Evolutionary conservation across 2,329 filamentous ascomycete genomes (phyloP).

Genomic region (Pseudopyricularia cyperi): DNA sequence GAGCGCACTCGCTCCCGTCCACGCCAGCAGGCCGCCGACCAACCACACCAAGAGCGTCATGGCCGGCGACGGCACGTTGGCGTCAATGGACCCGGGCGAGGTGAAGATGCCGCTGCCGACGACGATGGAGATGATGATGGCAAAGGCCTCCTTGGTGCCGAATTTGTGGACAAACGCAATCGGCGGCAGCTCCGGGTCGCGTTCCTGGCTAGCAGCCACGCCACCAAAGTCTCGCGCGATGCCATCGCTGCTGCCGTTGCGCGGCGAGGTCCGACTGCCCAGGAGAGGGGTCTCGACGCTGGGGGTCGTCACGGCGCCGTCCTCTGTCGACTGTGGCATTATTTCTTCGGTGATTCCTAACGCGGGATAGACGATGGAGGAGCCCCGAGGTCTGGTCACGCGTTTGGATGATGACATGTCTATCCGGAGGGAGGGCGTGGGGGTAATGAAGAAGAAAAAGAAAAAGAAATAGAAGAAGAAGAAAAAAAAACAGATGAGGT

Average conservation of each 20-base stretch:
- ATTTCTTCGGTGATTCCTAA: background rate
- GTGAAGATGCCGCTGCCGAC: slow-evolving; percentile 55
- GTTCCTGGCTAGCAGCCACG: background rate
- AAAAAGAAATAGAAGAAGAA: too few species aligned
- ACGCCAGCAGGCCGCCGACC: slow-evolving; percentile 46
- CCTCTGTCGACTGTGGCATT: background rate
- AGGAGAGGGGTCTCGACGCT: background rate
- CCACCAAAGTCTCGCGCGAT: background rate
- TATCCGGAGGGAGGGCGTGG: too few species aligned
- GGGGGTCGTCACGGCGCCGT: background rate
- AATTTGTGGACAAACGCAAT: slow-evolving; percentile 22
- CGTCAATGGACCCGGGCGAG: slow-evolving; percentile 48
- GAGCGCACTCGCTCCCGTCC: slow-evolving; percentile 50
- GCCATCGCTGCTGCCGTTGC: background rate
- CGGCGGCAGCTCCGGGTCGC: background rate
- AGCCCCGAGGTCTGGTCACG: background rate
- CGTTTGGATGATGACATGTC: too few species aligned
- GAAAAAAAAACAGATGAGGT: too few species aligned
- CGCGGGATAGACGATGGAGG: background rate
- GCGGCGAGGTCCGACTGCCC: background rate
- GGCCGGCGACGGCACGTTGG: slow-evolving; percentile 49
- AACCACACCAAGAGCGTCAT: slow-evolving; percentile 46
- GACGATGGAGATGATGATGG: slow-evolving; percentile 49
- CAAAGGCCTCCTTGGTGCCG: slow-evolving; percentile 36
- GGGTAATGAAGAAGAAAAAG: too few species aligned